Evolutionary conservation across 306 rosid species (phyloP), one percentile per base, ranked within the genome.

Genomic region (Bauhinia variegata): DNA sequence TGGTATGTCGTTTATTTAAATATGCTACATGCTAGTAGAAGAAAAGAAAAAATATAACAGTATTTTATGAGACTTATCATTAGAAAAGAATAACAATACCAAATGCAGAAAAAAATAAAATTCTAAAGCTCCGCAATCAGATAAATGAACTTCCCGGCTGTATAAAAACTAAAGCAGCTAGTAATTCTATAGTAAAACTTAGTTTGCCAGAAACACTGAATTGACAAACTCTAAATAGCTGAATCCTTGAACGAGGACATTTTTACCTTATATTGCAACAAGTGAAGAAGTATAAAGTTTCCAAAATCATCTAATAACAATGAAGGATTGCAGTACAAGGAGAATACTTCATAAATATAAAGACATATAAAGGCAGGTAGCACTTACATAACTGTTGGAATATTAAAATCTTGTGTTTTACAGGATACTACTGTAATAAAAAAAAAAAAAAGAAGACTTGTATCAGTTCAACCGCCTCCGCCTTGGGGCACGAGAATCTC

Each of bases 401-500:
- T 7, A 37, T 50, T 46, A 72, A 43, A 8, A 38, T 53, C 37
- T 42, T 1, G 19, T 2, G 36, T 23, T 4, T 16, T 51, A 15
- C 36, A 72, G 49, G 49, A 39, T 12, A 54, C n/a, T 10, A 32
- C 16, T 47, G n/a, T 50, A 44, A 6, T 57, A 0, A 36, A 63
- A 58, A 44, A 3, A 2, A 60, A 63, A 7, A 5, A 17, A 46
- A 19, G 41, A n/a, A 71, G 37, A 17, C 11, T 9, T 33, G 31
- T 50, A 31, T 88, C 77, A 83, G 68, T 69, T 79, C 75, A 86
- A 58, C 48, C 91, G 76, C 74, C 91, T 79, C 72, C 96, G 75
- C 56, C 86, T 75, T 4, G 78, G 89, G 34, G 86, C 79, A 37
- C 82, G 83, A 65, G 89, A 86, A 65, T 88, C 91, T 64, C 87